Evolutionary conservation across 257 asterid genomes (phyloP), one percentile per base, ranked within the genome.

Genomic region (Leptodermis oblonga): DNA sequence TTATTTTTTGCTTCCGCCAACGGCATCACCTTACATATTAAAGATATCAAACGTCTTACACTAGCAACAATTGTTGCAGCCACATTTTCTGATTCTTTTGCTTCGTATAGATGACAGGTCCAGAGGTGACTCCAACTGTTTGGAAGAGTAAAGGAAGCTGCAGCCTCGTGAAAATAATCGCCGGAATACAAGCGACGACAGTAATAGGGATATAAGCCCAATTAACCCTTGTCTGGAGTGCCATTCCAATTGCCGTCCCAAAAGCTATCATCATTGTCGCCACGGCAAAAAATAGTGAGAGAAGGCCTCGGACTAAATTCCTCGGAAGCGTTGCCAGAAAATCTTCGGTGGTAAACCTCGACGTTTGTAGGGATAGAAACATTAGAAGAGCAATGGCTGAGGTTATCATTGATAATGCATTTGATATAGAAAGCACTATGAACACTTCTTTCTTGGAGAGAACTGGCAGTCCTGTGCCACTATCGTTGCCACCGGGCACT

Each of bases 241-340:
- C 65, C 17, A 75, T 15, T 13, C 71, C 71, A 6, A 69, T 65
- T 0, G 67, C 55, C 1, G 70, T 11, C 1, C 74, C 52, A 49
- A 70, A 75, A 33, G 71, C 65, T 30, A 59, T 5, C 65, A 59
- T 59, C 65, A 59, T 59, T 22, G 65, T 59, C 25, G 65, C 65
- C 4, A 59, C 65, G 1, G 65, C 65, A n/a, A 59, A 5, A 23
- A 59, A 59, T 5, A 59, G 43, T 14, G 65, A 31, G 25, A 59
- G 43, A 9, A 59, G 65, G 8, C 65, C 65, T 36, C 43, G 22
- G 15, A 68, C 31, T 12, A 75, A 23, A 43, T 46, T 55, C 22
- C 11, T 34, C 1, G 78, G 73, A 18, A 73, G 30, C 18, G 73
- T 12, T 4, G 22, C 31, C 1, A 56, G 42, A n/a, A 73, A 73